A percentile compares a stretch with the other conserved stretches of the same genome.
phyloP scores from a whole-genome alignment of 2,329 filamentous ascomycete genomes.

The Sporothrix schenckii region DNA sequence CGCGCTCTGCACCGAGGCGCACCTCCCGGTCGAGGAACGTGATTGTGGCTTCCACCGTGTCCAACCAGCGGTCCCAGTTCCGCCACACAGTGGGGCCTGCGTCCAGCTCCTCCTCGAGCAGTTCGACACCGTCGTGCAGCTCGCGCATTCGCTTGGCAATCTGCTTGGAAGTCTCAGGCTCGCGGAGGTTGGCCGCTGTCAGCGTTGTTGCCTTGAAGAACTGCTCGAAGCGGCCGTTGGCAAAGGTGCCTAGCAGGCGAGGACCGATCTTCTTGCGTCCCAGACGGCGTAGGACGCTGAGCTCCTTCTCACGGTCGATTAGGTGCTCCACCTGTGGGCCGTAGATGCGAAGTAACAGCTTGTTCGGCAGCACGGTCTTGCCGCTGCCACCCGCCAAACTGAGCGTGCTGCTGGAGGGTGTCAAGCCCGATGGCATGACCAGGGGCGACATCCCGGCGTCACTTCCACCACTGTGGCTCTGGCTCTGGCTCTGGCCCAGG shows the following conservation, averaged over 20 bases:
- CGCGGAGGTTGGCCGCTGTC: conserved; percentile 73
- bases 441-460: conserved; percentile 10
- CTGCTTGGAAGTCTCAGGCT: conserved; percentile 81
- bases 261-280: conserved; percentile 93
- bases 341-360: conserved; percentile 87
- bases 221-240: conserved; percentile 93
- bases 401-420: conserved; percentile 39
- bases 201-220: conserved; percentile 85
- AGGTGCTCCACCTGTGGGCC: conserved; percentile 93
- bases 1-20: conserved; percentile 40
- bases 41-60: conserved; percentile 64
- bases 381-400: background rate
- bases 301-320: conserved; percentile 88
- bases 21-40: conserved; percentile 63
- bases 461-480: conserved; percentile 5
- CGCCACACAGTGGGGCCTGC: conserved; percentile 82
- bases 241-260: conserved; percentile 85
- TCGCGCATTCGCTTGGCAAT: conserved; percentile 98
- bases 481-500: conserved; percentile 12
- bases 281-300: conserved; percentile 81
- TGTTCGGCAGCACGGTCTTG: conserved; percentile 50
- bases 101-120: conserved; percentile 75
- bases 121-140: conserved; percentile 88
- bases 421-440: background rate
- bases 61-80: conserved; percentile 93